Base-by-base conservation (phyloP, 2,329 filamentous ascomycete genomes). In the Pseudohalonectria lignicola region DNA sequence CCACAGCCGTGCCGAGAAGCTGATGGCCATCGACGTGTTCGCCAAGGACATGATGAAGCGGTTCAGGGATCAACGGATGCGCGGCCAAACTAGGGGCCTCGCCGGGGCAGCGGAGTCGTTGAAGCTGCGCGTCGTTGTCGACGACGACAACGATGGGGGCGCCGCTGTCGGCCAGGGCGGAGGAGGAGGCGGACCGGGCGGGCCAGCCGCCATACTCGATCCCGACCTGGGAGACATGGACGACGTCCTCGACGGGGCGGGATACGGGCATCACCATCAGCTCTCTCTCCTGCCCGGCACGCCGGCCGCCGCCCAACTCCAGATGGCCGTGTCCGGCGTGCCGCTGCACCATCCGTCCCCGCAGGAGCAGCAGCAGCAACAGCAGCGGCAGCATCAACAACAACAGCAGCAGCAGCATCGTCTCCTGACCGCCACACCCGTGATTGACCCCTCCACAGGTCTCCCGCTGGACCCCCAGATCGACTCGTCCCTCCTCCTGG, bases 31-130 rank as follows among this genome's bases (percentile, higher is more conserved):
- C 34, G 81, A 88, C 43, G 66, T 82, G 0, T 60, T 92, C 4
- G 82, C 81, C 37, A 71, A 78, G 37, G 84, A 90, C 56, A 80
- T 86, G 15, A 79, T 85, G 70, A 88, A 88, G 59, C 70, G 85
- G 34, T 67, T 82, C 38, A 73, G 80, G 26, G 80, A 86, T 48
- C 79, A 84, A 45, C 71, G n/a, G n/a, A n/a, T n/a, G n/a, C n/a
- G n/a, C n/a, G n/a, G n/a, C n/a, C n/a, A n/a, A n/a, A n/a, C n/a
- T n/a, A n/a, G n/a, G n/a, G n/a, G n/a, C n/a, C n/a, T n/a, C n/a
- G n/a, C n/a, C n/a, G n/a, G n/a, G n/a, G n/a, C n/a, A n/a, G n/a
- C n/a, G n/a, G n/a, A n/a, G n/a, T n/a, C n/a, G n/a, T n/a, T n/a
- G n/a, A n/a, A n/a, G n/a, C n/a, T n/a, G n/a, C n/a, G n/a, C n/a